Conservation (phyloP, 2,329 filamentous ascomycete genomes). For the Passalora sequoiae region DNA sequence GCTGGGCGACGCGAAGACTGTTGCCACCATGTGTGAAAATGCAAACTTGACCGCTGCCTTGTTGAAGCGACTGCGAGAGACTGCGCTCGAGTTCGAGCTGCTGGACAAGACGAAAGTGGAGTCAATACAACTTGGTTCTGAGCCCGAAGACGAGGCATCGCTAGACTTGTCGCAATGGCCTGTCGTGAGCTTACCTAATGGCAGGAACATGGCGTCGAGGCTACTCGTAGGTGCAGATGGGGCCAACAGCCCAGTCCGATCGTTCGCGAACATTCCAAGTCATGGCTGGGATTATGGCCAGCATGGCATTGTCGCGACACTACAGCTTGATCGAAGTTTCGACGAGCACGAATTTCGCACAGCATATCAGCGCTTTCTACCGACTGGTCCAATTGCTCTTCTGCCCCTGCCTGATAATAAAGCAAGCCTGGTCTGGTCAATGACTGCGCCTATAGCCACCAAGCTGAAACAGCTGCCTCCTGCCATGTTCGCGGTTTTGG, state of each 20-base stretch:
- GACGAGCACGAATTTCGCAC: slow-evolving; percentile 50
- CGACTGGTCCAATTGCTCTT: slow-evolving; percentile 84
- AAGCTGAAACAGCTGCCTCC: slow-evolving; percentile 69
- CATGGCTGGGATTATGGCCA: slow-evolving; percentile 90
- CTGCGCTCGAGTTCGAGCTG: slow-evolving; percentile 62
- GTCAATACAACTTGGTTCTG: slow-evolving; percentile 68
- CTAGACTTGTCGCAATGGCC: slow-evolving; percentile 84
- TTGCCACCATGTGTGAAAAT: slow-evolving; percentile 98
- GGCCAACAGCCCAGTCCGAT: slow-evolving; percentile 85
- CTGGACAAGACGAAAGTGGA: slow-evolving; percentile 75
- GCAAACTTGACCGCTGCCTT: slow-evolving; percentile 78
- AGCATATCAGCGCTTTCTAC: slow-evolving; percentile 92
- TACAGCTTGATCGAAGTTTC: slow-evolving; percentile 54
- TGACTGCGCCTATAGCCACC: slow-evolving; percentile 72
- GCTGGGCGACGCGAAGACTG: slow-evolving; percentile 38
- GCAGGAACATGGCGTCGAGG: slow-evolving; percentile 64
- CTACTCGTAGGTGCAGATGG: slow-evolving; percentile 90
- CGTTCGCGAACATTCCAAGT: slow-evolving; percentile 79
- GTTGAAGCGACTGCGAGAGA: slow-evolving; percentile 47
- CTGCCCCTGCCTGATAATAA: slow-evolving; percentile 79
- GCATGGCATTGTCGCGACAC: slow-evolving; percentile 85
- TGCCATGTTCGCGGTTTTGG: slow-evolving; percentile 73
- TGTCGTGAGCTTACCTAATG: slow-evolving; percentile 66
- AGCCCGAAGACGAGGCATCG: slow-evolving; percentile 48
- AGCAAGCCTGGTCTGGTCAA: slow-evolving; percentile 91